Base-by-base conservation (phyloP, 768 basidiomycete species). In the Chalciporus pseudorubinellus region DNA sequence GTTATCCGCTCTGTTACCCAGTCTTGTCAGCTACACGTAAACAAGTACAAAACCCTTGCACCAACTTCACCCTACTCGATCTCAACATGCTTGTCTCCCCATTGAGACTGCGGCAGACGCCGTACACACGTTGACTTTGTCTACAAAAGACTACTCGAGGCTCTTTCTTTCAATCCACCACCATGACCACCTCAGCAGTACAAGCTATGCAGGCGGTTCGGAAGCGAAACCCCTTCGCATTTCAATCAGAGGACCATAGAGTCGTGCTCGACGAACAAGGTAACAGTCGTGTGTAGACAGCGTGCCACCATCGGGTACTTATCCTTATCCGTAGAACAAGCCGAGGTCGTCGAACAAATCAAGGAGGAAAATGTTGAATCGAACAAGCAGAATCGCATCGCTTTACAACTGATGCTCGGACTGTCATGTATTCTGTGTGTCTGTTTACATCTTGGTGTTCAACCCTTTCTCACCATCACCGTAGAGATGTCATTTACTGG, bases 191-290 rank as follows among this genome's bases (percentile, higher is more conserved):
- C 29, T 3, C 20, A 14, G 31, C 33, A 16, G 19, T 14, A 39
- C 38, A 21, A 52, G 22, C n/a, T 34, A 70, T 70, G 65, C 59
- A 65, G 40, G 40, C 58, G 33, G 56, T 81, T 11, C 74, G 79
- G 49, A 72, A 71, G 55, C 73, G 82, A 44, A 71, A 71, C 31
- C 74, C 80, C 1, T 82, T 78, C 59, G 73, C 64, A 41, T 65
- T 67, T 31, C 44, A 61, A 47, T 66, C 71, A 21, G 70, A 72
- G 14, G 62, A 70, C 13, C 62, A 58, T 13, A 52, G 51, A 46
- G 44, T 46, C 19, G 66, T 81, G 19, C 64, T 82, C 19, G 80
- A 82, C 50, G 82, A 84, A 51, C 77, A 82, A 72, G 79, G 81
- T 78, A 43, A 56, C 59, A 50, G 16, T 21, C 12, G 6, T 39